Percentiles rank a stretch among this genome's conserved stretches.
phyloP scores from a whole-genome alignment of 2,329 filamentous ascomycete genomes.

The Cordyceps cateniannulata region DNA sequence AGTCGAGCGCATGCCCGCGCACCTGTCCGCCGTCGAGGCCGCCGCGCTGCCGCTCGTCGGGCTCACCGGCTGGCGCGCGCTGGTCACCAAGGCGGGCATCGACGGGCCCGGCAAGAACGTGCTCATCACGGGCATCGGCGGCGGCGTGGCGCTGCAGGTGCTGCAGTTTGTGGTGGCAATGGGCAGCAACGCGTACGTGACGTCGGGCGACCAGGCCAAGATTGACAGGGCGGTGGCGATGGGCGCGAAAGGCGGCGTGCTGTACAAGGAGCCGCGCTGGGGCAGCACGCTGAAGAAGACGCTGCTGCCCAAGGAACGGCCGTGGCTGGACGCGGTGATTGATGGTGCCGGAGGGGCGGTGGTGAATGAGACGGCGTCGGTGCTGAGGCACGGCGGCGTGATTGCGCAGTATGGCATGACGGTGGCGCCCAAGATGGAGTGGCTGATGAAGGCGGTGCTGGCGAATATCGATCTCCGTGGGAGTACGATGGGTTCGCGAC shows the following conservation, averaged over 20 bases:
- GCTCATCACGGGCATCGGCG: slow-evolving; percentile 84
- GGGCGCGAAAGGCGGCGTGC: slow-evolving; percentile 76
- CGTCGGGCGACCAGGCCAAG: slow-evolving; percentile 68
- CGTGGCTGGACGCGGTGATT: slow-evolving; percentile 73
- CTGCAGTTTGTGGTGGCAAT: slow-evolving; percentile 71
- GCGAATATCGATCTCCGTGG: slow-evolving; percentile 84
- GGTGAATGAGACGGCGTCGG: slow-evolving; percentile 56
- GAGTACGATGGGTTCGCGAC: slow-evolving; percentile 83
- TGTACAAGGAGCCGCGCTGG: slow-evolving; percentile 74
- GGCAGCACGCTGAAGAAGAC: slow-evolving; percentile 61
- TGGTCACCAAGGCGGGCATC: slow-evolving; percentile 70
- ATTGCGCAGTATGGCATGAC: slow-evolving; percentile 92
- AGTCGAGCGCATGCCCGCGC: too few relatives aligned
- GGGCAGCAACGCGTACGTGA: slow-evolving; percentile 76
- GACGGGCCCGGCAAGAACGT: slow-evolving; percentile 63
- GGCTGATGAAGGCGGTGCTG: slow-evolving; percentile 74
- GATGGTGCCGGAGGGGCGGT: slow-evolving; percentile 89
- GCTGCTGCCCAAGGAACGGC: slow-evolving; percentile 57
- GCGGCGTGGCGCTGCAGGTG: slow-evolving; percentile 79
- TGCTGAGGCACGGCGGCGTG: slow-evolving; percentile 78
- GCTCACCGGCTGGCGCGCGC: slow-evolving; percentile 79
- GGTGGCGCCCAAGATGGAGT: slow-evolving; percentile 74
- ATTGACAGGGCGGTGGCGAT: slow-evolving; percentile 63
- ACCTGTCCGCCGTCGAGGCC: too few relatives aligned
- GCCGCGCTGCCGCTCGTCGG: slow-evolving; percentile 82